Evolutionary conservation across 2,329 filamentous ascomycete species (phyloP).

Genomic region (Fusarium sp.): DNA sequence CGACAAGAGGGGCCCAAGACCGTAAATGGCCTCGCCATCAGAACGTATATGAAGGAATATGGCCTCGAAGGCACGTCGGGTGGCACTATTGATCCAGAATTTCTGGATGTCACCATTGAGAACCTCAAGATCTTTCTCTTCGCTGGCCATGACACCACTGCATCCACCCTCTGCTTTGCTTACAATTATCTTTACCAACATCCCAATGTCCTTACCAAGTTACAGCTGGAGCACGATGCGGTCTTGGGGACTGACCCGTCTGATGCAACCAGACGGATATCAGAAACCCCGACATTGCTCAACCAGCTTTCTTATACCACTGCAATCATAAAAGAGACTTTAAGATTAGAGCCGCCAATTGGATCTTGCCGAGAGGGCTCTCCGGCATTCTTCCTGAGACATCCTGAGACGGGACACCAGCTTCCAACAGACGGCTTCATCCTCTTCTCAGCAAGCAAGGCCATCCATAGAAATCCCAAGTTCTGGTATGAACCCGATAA

Average conservation of each 20-base stretch:
- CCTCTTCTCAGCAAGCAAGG: slow-evolving; percentile 2
- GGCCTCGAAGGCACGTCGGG: not conserved
- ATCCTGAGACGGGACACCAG: not conserved
- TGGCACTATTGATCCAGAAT: not conserved
- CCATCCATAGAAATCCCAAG: not conserved
- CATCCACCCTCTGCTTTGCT: not conserved
- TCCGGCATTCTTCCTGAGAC: not conserved
- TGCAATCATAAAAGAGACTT: slow-evolving; percentile 1
- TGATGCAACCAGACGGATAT: not conserved
- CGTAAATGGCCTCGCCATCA: not conserved
- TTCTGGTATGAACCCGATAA: not conserved
- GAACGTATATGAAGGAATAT: not conserved
- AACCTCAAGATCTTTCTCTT: slow-evolving; percentile 11
- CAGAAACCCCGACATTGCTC: not conserved
- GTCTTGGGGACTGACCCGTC: not conserved
- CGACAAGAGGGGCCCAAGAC: not conserved
- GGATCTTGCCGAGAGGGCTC: not conserved
- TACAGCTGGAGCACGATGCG: not conserved
- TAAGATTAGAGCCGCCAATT: not conserved
- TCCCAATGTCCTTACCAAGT: not conserved
- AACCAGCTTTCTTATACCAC: slow-evolving; percentile 7
- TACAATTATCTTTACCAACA: not conserved
- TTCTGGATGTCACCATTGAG: not conserved
- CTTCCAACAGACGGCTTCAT: slow-evolving; percentile 3
- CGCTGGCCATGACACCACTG: slow-evolving; percentile 9